Conservation (phyloP, 164 flowering plant genomes). For the Brasenia schreberi region DNA sequence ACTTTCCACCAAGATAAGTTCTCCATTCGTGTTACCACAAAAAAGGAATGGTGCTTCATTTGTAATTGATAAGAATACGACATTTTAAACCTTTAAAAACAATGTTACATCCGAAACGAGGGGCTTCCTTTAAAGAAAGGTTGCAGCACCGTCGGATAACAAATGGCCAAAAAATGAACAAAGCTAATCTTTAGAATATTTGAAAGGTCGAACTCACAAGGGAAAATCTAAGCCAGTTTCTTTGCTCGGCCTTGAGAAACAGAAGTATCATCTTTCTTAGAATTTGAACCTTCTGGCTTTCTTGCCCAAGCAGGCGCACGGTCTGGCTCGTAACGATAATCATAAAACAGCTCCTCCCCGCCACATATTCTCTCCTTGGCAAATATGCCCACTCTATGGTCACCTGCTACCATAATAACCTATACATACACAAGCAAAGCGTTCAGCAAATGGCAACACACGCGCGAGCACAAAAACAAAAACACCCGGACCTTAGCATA, state of each 20-base stretch:
- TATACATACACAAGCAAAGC: conserved; percentile 15
- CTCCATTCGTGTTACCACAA: no score
- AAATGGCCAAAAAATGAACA: not conserved
- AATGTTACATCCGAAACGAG: not conserved
- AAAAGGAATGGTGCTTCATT: no score
- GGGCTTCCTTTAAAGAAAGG: not conserved
- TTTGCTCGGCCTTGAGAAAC: conserved; percentile 82
- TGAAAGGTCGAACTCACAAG: not conserved
- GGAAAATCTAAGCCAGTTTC: conserved; percentile 55
- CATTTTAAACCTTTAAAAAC: not conserved
- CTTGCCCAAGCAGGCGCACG: conserved; percentile 98
- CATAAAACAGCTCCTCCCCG: conserved; percentile 96
- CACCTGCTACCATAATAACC: conserved; percentile 99
- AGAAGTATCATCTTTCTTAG: conserved; percentile 56
- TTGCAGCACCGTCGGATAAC: not conserved
- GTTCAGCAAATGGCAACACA: not conserved
- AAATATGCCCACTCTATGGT: conserved; percentile 96
- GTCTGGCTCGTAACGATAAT: conserved; percentile 94
- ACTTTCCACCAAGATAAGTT: no score
- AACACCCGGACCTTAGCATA: conserved; percentile 69
- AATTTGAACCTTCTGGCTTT: conserved; percentile 76
- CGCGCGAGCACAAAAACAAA: not conserved
- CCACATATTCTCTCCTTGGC: conserved; percentile 82
- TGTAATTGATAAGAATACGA: no score
- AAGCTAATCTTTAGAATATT: not conserved